Evolutionary conservation across 2,329 filamentous ascomycete species (phyloP), one percentile per base, ranked within the genome.

Genomic region (Cercospora beticola): DNA sequence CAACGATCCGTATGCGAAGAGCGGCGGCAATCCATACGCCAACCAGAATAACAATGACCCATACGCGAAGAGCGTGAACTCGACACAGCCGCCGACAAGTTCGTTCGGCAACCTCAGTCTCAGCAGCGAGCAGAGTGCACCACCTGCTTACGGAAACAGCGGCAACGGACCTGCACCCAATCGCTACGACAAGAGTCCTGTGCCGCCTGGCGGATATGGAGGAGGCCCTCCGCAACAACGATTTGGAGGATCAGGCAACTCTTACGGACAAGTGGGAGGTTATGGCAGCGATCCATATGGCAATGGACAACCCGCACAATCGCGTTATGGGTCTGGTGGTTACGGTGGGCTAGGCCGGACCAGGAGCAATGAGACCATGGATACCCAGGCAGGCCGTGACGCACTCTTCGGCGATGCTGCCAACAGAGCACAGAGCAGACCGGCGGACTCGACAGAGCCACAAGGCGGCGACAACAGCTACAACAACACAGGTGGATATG

Each of bases 351-450:
- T 88, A 65, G 86, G 86, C 58, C 79, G 82, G 57, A 74, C 78
- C 60, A 81, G 83, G 70, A 82, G 83, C 62, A 83, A 84, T 65
- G 83, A 86, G 71, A 83, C 84, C 36, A 78, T 80, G 69, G 80
- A 80, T 60, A 82, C 81, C 12, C 87, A 88, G 68, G 82, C 81
- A 43, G 86, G 89, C 71, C 84, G 89, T 49, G 86, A 90, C 75
- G 87, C 86, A 30, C 83, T 92, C 4, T 92, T 92, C 68, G 87
- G 87, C 23, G 85, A 85, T 68, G 86, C 87, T 2, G 77, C 81
- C 18, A 79, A 86, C 64, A 79, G 86, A 64, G 77, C 79, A 49
- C 82, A 86, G 73, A 80, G 84, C 49, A 82, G 86, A 73, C 81
- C 70, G 5, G 64, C 63, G 79, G 65, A 59, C 26, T 23, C 60